Percentiles rank a stretch among this genome's conserved stretches.
These are phyloP conservation scores for Stagonosporopsis cucurbitacearum DNA, from an alignment of 2,329 filamentous ascomycete species.

Conservation along the genomic window DNA sequence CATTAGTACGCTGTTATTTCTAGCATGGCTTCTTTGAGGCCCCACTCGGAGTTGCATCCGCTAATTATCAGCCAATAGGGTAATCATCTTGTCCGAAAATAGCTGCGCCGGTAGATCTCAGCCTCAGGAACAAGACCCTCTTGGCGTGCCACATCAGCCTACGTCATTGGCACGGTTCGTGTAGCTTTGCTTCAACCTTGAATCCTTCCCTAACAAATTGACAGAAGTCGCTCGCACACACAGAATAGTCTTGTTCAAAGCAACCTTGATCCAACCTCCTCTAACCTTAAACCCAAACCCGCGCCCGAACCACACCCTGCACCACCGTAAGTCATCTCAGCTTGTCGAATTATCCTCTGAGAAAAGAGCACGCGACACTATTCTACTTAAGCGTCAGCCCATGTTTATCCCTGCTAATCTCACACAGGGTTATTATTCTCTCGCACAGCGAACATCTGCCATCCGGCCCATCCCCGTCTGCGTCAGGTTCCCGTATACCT, in stretches of 20 bases:
- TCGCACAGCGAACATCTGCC: slow-evolving; percentile 18
- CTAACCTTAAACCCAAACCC: slow-evolving; percentile 7
- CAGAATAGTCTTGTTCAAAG: slow-evolving; percentile 7
- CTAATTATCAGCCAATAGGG: slow-evolving; percentile 24
- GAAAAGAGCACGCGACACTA: not conserved
- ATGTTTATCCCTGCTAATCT: not conserved
- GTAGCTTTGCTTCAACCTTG: slow-evolving; percentile 20
- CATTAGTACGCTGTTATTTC: slow-evolving; percentile 5
- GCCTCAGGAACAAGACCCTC: slow-evolving; percentile 31
- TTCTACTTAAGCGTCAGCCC: not conserved
- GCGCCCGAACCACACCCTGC: slow-evolving; percentile 17
- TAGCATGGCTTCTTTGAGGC: not conserved
- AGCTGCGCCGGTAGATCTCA: slow-evolving; percentile 23
- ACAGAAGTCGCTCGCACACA: slow-evolving; percentile 6
- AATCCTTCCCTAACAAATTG: slow-evolving; percentile 6
- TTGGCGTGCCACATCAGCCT: slow-evolving; percentile 21
- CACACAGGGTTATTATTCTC: slow-evolving; percentile 28
- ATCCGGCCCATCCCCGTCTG: slow-evolving; percentile 15
- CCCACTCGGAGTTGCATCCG: slow-evolving; percentile 1
- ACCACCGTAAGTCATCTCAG: slow-evolving; percentile 16
- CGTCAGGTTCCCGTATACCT: not conserved
- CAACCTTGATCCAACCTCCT: not conserved
- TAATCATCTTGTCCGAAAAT: slow-evolving; percentile 37
- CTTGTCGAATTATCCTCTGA: not conserved
- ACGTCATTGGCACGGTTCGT: slow-evolving; percentile 37